These are phyloP conservation scores for Hyphodiscus hymeniophilus DNA, from an alignment of 495 filamentous ascomycete species.

Conservation along the genomic window DNA sequence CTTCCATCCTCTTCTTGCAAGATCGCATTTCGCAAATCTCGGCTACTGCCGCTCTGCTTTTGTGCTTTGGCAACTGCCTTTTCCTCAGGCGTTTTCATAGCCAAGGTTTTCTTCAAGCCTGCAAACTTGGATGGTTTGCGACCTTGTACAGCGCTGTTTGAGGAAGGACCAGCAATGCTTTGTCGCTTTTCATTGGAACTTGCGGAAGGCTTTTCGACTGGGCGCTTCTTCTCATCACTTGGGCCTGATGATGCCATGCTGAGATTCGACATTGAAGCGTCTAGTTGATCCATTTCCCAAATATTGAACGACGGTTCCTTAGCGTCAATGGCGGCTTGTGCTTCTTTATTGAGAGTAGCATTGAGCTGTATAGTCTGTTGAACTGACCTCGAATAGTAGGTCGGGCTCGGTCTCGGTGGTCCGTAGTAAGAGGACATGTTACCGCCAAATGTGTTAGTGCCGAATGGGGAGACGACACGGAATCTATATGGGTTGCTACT, in stretches of 20 bases:
- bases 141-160: conserved; percentile 3
- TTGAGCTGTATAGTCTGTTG: conserved; percentile 26
- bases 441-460: conserved; percentile 3
- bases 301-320: conserved; percentile 33
- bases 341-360: conserved; percentile 28
- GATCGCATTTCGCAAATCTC: conserved; percentile 24
- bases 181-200: conserved; percentile 15
- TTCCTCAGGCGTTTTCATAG: conserved; percentile 31
- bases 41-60: conserved; percentile 1
- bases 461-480: conserved; percentile 23
- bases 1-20: background rate
- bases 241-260: background rate
- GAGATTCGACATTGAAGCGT: conserved; percentile 24
- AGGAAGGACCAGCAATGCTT: conserved; percentile 12
- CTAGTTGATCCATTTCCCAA: conserved; percentile 26
- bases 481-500: conserved; percentile 29
- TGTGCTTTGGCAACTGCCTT: conserved; percentile 22
- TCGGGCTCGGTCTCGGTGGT: conserved; percentile 15
- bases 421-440: conserved; percentile 13
- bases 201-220: conserved; percentile 3
- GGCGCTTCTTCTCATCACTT: conserved; percentile 4
- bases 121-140: conserved; percentile 26
- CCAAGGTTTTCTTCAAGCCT: conserved; percentile 30
- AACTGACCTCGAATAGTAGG: conserved; percentile 25
- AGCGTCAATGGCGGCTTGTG: conserved; percentile 28